Percentiles rank a stretch among this genome's conserved stretches.
Evolutionary conservation across 306 rosid species (phyloP).

Genomic region (Cucurbita maxima): DNA sequence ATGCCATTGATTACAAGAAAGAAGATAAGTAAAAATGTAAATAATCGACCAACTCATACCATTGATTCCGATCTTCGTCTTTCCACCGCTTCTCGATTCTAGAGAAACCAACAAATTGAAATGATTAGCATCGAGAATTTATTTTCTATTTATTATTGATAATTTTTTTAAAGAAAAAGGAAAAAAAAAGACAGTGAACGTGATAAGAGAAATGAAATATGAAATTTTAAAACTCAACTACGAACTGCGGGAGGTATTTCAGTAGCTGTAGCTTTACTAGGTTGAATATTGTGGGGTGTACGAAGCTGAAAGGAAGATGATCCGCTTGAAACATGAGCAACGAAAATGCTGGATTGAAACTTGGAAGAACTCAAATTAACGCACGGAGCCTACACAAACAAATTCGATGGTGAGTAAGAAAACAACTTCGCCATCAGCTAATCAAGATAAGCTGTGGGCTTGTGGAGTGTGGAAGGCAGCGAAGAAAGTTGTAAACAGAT

Average conservation of each 20-base stretch:
- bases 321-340: slow-evolving; percentile 35
- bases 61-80: slow-evolving; percentile 70
- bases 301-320: slow-evolving; percentile 56
- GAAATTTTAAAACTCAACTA: slow-evolving; percentile 16
- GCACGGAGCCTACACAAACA: slow-evolving; percentile 25
- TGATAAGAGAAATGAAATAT: neutral
- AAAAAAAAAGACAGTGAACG: neutral
- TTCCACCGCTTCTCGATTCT: slow-evolving; percentile 55
- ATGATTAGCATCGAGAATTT: neutral
- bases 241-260: slow-evolving; percentile 66
- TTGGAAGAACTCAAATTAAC: slow-evolving; percentile 24
- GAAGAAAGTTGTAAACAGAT: neutral
- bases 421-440: neutral
- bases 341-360: slow-evolving; percentile 36
- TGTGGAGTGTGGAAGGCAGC: neutral
- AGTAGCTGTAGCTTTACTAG: slow-evolving; percentile 80
- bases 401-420: neutral
- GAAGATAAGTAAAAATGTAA: neutral
- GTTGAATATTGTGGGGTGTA: slow-evolving; percentile 25
- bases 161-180: neutral
- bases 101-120: neutral
- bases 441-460: neutral
- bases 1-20: neutral
- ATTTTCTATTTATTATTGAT: neutral
- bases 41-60: slow-evolving; percentile 27